A percentile compares a stretch with the other conserved stretches of the same genome.
phyloP scores from a whole-genome alignment of 1,284 basidiomycete genomes.

The Irpex sp. region DNA sequence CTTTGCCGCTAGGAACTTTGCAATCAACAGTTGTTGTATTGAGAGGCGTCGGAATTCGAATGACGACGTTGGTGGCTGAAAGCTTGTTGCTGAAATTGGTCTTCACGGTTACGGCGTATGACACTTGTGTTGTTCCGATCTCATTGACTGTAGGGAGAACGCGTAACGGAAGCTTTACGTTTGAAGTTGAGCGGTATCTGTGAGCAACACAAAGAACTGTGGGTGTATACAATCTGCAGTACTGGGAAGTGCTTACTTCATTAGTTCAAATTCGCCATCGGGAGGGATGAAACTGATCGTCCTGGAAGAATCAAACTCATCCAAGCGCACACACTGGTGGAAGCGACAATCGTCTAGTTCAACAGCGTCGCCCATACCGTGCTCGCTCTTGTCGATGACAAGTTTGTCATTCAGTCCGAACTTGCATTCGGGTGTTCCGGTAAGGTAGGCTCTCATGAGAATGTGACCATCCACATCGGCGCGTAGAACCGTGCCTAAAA shows the following conservation, averaged over 20 bases:
- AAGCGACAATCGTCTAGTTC: slow-evolving; percentile 98
- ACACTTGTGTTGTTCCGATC: slow-evolving; percentile 86
- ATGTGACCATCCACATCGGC: slow-evolving; percentile 99
- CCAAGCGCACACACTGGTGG: slow-evolving; percentile 96
- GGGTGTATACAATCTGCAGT: slow-evolving; percentile 8
- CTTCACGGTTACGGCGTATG: slow-evolving; percentile 88
- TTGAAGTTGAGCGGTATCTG: slow-evolving; percentile 93
- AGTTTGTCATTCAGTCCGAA: slow-evolving; percentile 98
- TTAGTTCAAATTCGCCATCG: slow-evolving; percentile 98
- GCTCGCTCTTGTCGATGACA: slow-evolving; percentile 86
- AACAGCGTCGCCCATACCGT: slow-evolving; percentile 71
- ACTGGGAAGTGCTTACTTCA: slow-evolving; percentile 58
- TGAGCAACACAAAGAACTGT: background rate
- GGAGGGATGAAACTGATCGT: slow-evolving; percentile 97
- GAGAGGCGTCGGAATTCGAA: slow-evolving; percentile 93
- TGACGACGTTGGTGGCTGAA: slow-evolving; percentile 87
- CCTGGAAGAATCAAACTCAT: slow-evolving; percentile 90
- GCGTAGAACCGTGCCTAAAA: slow-evolving; percentile 83
- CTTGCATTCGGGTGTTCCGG: slow-evolving; percentile 96
- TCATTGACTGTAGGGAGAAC: slow-evolving; percentile 93
- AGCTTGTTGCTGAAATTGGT: slow-evolving; percentile 91
- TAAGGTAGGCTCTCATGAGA: slow-evolving; percentile 95
- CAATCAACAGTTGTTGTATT: slow-evolving; percentile 92
- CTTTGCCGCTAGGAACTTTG: slow-evolving; percentile 90
- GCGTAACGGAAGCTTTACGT: slow-evolving; percentile 91